phyloP scores from a whole-genome alignment of 1,284 basidiomycete genomes.

The Moesziomyces aphidis region DNA sequence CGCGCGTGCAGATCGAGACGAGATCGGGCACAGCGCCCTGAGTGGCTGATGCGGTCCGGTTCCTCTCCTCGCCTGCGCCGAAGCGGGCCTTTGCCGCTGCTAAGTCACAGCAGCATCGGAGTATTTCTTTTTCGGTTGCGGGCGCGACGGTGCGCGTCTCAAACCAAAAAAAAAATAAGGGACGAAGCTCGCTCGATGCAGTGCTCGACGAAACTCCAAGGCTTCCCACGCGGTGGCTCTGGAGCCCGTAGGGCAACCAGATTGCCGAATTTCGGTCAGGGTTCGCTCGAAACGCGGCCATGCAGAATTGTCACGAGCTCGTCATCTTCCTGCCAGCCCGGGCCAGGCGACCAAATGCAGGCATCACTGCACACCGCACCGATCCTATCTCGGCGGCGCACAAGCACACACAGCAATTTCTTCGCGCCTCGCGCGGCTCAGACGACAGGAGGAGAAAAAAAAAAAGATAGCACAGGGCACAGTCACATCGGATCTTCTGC shows the following conservation, averaged over 20 bases:
- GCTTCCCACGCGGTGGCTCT: neutral
- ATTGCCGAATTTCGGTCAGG: conserved; percentile 33
- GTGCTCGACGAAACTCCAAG: neutral
- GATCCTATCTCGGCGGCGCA: no score
- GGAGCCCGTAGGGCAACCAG: conserved; percentile 5
- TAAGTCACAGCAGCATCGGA: neutral
- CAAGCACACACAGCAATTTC: neutral
- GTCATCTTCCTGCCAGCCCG: conserved; percentile 4
- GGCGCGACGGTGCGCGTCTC: no score
- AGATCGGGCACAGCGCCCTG: neutral
- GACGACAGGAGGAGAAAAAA: neutral
- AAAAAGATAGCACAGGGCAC: neutral
- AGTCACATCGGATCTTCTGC: neutral
- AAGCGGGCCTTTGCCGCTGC: neutral
- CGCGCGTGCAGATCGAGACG: neutral
- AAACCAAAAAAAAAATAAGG: neutral
- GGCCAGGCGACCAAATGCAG: neutral
- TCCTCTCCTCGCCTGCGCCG: no score
- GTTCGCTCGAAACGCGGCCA: conserved; percentile 20
- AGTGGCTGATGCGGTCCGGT: neutral
- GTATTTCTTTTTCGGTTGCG: neutral
- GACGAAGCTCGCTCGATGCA: neutral
- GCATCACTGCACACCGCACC: neutral
- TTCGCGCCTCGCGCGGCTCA: neutral
- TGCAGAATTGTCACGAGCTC: conserved; percentile 1